These are phyloP conservation scores for Sedum album DNA, from an alignment of 164 flowering plant species.

Conservation along the genomic window DNA sequence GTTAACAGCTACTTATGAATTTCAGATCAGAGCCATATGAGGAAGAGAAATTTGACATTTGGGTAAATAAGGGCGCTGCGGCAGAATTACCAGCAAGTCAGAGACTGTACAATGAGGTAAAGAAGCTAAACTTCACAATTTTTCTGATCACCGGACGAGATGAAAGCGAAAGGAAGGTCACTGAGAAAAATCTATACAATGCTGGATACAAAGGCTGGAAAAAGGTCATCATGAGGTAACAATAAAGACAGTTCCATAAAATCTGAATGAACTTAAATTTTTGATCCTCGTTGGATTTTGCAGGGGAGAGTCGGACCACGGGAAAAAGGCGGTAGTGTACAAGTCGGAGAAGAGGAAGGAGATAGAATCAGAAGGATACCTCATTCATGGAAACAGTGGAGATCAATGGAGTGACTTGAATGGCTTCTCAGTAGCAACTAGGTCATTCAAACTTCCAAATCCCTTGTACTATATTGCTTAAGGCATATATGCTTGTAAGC, in stretches of 20 bases:
- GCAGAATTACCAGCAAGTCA: slow-evolving; percentile 69
- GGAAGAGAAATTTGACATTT: slow-evolving; percentile 40
- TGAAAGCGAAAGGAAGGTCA: slow-evolving; percentile 52
- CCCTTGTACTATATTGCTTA: background rate
- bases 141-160: slow-evolving; percentile 67
- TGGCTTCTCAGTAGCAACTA: background rate
- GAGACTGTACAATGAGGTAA: slow-evolving; percentile 52
- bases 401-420: too few relatives aligned
- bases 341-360: background rate
- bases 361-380: background rate
- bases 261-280: too few relatives aligned
- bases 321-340: background rate
- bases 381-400: background rate
- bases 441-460: background rate
- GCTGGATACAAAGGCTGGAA: slow-evolving; percentile 66
- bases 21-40: slow-evolving; percentile 44
- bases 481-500: background rate
- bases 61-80: slow-evolving; percentile 59
- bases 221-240: slow-evolving; percentile 67
- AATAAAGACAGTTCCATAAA: too few relatives aligned
- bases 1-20: too few relatives aligned
- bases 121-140: slow-evolving; percentile 47
- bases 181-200: slow-evolving; percentile 37
- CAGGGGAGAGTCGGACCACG: background rate
- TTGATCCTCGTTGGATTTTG: too few relatives aligned